These are phyloP conservation scores for Striga asiatica DNA, from an alignment of 257 asterid genomes.

Conservation along the genomic window DNA sequence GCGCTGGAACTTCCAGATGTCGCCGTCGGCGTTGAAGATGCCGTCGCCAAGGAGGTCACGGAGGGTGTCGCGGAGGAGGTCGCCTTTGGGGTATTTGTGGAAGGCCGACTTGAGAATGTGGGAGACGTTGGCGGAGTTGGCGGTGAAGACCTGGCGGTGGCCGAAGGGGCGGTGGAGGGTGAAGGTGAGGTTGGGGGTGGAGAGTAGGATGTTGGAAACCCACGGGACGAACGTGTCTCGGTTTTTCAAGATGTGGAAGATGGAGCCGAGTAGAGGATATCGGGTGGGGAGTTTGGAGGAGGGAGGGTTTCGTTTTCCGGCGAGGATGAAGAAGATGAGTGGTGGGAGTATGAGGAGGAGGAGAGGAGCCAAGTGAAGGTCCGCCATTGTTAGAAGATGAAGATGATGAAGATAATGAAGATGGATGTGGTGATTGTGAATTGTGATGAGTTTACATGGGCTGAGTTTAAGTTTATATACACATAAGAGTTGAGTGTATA, in stretches of 20 bases:
- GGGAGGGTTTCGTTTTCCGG: neutral
- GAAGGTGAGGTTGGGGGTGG: conserved; percentile 41
- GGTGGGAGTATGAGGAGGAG: neutral
- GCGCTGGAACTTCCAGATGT: conserved; percentile 47
- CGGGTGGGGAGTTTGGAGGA: conserved; percentile 18
- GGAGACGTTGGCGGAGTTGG: conserved; percentile 47
- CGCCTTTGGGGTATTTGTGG: conserved; percentile 42
- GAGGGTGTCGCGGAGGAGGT: conserved; percentile 8
- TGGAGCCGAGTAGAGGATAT: conserved; percentile 48
- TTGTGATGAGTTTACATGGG: too few species aligned
- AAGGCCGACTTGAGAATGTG: conserved; percentile 55
- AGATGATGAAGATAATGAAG: neutral
- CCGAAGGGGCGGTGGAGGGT: conserved; percentile 51
- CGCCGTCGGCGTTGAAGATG: conserved; percentile 53
- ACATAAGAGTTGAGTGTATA: too few species aligned
- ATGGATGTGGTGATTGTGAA: too few species aligned
- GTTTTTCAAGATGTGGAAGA: conserved; percentile 27
- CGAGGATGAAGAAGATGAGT: neutral
- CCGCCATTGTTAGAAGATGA: neutral
- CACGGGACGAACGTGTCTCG: conserved; percentile 37
- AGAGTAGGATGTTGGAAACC: conserved; percentile 30
- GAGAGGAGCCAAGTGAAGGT: neutral
- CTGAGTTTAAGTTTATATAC: too few species aligned
- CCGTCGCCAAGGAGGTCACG: conserved; percentile 56
- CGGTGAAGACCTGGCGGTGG: conserved; percentile 36